Conservation (phyloP, 345 rosid species). For the Euphorbia peplus region DNA sequence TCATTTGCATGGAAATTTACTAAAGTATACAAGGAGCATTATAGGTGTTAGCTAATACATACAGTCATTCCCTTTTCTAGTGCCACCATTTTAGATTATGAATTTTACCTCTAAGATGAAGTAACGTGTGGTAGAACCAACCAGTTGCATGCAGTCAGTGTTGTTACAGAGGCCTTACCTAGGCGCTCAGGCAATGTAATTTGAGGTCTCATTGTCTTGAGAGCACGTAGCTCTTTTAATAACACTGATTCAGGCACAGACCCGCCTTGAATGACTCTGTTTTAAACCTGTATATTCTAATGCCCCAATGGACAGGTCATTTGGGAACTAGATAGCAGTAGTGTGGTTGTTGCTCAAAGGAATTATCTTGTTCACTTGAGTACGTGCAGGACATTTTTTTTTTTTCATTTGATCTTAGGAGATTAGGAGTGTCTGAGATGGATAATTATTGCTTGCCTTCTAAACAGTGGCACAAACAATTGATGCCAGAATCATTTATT, state of each 20-base stretch:
- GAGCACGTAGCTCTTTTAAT: too few species aligned
- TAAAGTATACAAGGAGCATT: neutral
- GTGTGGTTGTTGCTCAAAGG: neutral
- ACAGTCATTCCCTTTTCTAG: neutral
- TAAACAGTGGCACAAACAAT: too few species aligned
- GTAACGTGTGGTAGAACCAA: neutral
- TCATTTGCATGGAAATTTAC: neutral
- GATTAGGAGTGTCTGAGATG: neutral
- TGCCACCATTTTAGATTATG: neutral
- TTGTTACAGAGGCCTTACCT: too few species aligned
- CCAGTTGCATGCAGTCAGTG: neutral
- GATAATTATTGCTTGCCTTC: neutral
- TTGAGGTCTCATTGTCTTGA: too few species aligned
- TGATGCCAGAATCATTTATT: too few species aligned
- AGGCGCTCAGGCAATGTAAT: too few species aligned
- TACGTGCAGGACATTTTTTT: neutral
- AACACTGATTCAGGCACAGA: neutral
- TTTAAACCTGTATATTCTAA: neutral
- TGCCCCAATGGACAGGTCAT: neutral
- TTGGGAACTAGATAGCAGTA: neutral
- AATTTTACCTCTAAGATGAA: neutral
- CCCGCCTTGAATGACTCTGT: neutral
- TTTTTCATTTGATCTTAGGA: neutral
- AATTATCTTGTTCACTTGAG: neutral
- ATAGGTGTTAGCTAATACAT: neutral